Evolutionary conservation across 768 basidiomycete species (phyloP).

Genomic region (Tylopilus rubrobrunneus): DNA sequence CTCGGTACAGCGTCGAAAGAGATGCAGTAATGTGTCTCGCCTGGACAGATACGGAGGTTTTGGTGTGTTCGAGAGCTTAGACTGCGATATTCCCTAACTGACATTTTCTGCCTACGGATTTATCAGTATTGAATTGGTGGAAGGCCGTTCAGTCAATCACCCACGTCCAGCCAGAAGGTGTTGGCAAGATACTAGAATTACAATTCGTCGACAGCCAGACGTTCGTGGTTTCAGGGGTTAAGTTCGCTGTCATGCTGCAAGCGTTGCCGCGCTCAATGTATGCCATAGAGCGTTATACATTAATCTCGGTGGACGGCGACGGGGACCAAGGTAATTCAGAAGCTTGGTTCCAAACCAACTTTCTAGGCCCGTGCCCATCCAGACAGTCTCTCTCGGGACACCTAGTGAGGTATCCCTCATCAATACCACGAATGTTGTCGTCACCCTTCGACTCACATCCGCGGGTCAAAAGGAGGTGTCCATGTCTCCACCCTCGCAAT

Average conservation of each 20-base stretch:
- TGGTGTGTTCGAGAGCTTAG: conserved; percentile 13
- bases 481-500: conserved; percentile 4
- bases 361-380: conserved; percentile 12
- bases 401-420: conserved; percentile 6
- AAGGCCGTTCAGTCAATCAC: not conserved
- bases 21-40: conserved; percentile 37
- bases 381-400: conserved; percentile 9
- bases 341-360: conserved; percentile 1
- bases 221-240: conserved; percentile 24
- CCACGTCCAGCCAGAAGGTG: conserved; percentile 16
- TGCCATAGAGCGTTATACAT: conserved; percentile 15
- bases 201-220: conserved; percentile 22
- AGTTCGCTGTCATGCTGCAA: not conserved
- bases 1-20: conserved; percentile 18
- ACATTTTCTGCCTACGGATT: conserved; percentile 9
- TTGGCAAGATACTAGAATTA: conserved; percentile 20
- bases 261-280: conserved; percentile 2
- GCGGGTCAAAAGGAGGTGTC: conserved; percentile 18
- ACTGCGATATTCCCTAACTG: not conserved
- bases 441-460: conserved; percentile 20
- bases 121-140: conserved; percentile 18
- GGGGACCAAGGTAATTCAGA: conserved; percentile 6
- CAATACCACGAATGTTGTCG: conserved; percentile 9
- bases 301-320: conserved; percentile 10
- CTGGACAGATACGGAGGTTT: conserved; percentile 43